Conservation (phyloP, 805 yeast genomes). For the Scheffersomyces ergatensis region DNA sequence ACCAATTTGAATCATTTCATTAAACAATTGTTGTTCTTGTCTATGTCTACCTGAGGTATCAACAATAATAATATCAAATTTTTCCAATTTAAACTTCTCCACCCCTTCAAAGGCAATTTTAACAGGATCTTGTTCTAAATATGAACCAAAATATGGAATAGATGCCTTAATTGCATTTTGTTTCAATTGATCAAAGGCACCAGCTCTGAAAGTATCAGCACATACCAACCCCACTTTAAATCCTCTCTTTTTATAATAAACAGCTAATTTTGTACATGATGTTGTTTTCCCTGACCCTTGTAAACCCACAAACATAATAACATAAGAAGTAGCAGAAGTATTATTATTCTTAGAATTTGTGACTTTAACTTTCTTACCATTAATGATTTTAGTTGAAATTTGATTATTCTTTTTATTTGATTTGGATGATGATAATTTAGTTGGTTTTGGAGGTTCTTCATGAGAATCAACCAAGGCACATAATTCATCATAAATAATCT, state of each 20-base stretch:
- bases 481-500: slow-evolving; percentile 91
- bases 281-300: slow-evolving; percentile 99
- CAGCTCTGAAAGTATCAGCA: slow-evolving; percentile 99
- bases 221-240: slow-evolving; percentile 95
- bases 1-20: slow-evolving; percentile 92
- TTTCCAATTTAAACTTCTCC: slow-evolving; percentile 82
- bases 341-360: slow-evolving; percentile 10
- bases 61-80: slow-evolving; percentile 89
- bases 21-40: slow-evolving; percentile 87
- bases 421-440: slow-evolving; percentile 50
- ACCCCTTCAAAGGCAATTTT: slow-evolving; percentile 91
- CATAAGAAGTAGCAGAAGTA: slow-evolving; percentile 35
- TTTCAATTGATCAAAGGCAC: slow-evolving; percentile 97
- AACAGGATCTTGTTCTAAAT: slow-evolving; percentile 94
- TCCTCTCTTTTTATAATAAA: slow-evolving; percentile 89
- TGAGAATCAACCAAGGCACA: slow-evolving; percentile 80
- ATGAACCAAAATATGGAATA: slow-evolving; percentile 92
- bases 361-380: slow-evolving; percentile 25
- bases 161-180: slow-evolving; percentile 95
- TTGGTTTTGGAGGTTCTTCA: slow-evolving; percentile 69
- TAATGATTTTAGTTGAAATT: slow-evolving; percentile 14
- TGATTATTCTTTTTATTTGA: neutral
- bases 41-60: slow-evolving; percentile 98
- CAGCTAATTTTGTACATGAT: slow-evolving; percentile 94
- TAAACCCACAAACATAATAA: slow-evolving; percentile 96